Evolutionary conservation across 257 asterid genomes (phyloP).

Genomic region (Lithospermum erythrorhizon): DNA sequence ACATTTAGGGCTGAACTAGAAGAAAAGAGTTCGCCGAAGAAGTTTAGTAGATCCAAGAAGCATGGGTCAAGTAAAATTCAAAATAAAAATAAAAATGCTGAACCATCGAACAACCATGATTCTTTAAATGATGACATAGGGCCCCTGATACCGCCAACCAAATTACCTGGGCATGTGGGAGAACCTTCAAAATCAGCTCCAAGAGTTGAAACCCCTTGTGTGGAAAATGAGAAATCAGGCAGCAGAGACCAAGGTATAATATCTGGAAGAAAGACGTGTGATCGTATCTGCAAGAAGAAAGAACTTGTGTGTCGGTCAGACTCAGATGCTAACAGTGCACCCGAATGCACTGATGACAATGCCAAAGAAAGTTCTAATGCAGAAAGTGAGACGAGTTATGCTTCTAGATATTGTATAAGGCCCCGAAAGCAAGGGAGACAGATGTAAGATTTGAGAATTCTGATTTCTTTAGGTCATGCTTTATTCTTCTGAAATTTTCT

Average conservation of each 20-base stretch:
- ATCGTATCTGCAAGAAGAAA: conserved; percentile 15
- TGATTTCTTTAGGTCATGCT: background rate
- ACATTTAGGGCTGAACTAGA: conserved; percentile 16
- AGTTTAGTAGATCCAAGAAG: conserved; percentile 4
- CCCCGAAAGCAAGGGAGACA: conserved; percentile 22
- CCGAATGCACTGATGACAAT: background rate
- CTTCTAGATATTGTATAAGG: conserved; percentile 27
- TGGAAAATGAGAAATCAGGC: conserved; percentile 13
- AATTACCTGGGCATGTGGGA: conserved; percentile 19
- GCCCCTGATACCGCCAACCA: conserved; percentile 8
- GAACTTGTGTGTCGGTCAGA: conserved; percentile 15
- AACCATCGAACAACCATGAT: conserved; percentile 4
- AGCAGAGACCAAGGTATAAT: conserved; percentile 10
- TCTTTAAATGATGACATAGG: conserved; percentile 4
- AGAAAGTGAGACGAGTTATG: conserved; percentile 25
- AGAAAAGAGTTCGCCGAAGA: conserved; percentile 13
- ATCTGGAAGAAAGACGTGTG: conserved; percentile 11
- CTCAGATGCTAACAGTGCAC: conserved; percentile 9
- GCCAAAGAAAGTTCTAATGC: conserved; percentile 43
- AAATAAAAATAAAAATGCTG: conserved; percentile 5
- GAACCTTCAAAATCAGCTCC: conserved; percentile 20
- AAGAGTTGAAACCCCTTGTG: conserved; percentile 17
- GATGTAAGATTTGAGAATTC: conserved; percentile 45
- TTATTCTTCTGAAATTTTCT: background rate
- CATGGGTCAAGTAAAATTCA: conserved; percentile 3